Percentiles rank a stretch among this genome's conserved stretches.
These are phyloP conservation scores for Talaromyces funiculosus DNA, from an alignment of 2,329 filamentous ascomycete genomes.

Conservation along the genomic window DNA sequence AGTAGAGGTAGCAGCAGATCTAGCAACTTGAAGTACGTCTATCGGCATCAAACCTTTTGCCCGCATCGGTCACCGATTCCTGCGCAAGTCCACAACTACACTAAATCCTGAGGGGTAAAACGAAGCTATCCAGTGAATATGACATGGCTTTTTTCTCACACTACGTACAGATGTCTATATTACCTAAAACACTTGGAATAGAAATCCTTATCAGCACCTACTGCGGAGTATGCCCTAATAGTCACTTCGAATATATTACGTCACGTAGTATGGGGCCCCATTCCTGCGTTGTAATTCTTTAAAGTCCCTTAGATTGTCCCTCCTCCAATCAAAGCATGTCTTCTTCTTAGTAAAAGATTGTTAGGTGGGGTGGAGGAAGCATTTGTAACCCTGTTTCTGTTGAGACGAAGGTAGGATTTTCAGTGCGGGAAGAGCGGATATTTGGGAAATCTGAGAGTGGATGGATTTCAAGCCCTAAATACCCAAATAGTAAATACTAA, in stretches of 20 bases:
- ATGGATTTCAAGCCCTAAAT: not conserved
- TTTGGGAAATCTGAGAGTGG: not conserved
- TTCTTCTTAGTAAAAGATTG: not conserved
- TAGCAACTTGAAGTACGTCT: not conserved
- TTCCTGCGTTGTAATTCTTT: not conserved
- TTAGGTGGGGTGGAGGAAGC: not conserved
- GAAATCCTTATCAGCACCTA: not conserved
- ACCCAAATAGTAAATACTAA: not conserved
- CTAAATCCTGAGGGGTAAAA: not conserved
- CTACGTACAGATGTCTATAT: too few species aligned
- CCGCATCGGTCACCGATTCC: not conserved
- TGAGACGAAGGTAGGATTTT: not conserved
- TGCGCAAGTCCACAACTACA: not conserved
- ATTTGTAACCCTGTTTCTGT: not conserved
- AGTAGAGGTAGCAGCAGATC: not conserved
- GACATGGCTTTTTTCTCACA: too few species aligned
- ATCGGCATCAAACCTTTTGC: too few species aligned
- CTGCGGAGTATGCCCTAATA: not conserved
- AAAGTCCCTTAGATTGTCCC: too few species aligned
- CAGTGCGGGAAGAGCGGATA: slow-evolving; percentile 5
- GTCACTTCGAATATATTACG: not conserved
- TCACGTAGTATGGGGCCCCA: not conserved
- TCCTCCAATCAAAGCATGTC: not conserved
- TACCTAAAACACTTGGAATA: not conserved
- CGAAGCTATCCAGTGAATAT: too few species aligned